Base-by-base conservation (phyloP, 1,284 basidiomycete genomes). In the Ustilago tritici region DNA sequence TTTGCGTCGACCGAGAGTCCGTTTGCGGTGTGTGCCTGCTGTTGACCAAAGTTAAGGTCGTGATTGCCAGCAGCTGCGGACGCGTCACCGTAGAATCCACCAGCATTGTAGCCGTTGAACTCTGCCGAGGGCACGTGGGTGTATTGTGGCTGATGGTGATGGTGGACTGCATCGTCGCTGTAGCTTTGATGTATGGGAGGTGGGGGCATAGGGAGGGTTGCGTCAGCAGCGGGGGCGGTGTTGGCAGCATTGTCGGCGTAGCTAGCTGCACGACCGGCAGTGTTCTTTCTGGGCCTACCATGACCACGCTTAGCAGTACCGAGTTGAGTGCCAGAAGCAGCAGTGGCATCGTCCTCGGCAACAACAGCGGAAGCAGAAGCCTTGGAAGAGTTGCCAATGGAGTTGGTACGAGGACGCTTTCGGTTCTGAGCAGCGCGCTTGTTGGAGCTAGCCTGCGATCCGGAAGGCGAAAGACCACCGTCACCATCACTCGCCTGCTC, bases 301-400 rank as follows among this genome's bases (percentile, higher is more conserved):
- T 70, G 75, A n/a, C 70, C 70, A 41, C 75, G 70, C 46, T 77
- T 77, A n/a, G 62, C 69, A 15, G 69, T 69, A 35, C 38, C 65
- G 10, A 40, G 35, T 19, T 70, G 67, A 35, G 63, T 65, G 1
- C 61, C 61, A 1, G 64, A 63, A 12, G 61, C 62, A 2, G 12
- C 58, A 7, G 23, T 41, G 4, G 28, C 50, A 14, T 43, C 59
- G 31, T 73, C 75, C n/a, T 72, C 75, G 9, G 55, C 74, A 23
- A 36, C 57, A 28, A 28, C 63, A 3, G 47, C 59, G 17, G 54
- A 58, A 5, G 57, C 40, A 5, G 70, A 73, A 12, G 67, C 60
- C 46, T 52, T 70, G 3, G 66, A 66, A 7, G 75, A 64, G 46
- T 77, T 77, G 64, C 66, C 66, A 3, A 67, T 57, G 4, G 70